Base-by-base conservation (phyloP, 208 protist genomes). In the Leishmania amazonensis region DNA sequence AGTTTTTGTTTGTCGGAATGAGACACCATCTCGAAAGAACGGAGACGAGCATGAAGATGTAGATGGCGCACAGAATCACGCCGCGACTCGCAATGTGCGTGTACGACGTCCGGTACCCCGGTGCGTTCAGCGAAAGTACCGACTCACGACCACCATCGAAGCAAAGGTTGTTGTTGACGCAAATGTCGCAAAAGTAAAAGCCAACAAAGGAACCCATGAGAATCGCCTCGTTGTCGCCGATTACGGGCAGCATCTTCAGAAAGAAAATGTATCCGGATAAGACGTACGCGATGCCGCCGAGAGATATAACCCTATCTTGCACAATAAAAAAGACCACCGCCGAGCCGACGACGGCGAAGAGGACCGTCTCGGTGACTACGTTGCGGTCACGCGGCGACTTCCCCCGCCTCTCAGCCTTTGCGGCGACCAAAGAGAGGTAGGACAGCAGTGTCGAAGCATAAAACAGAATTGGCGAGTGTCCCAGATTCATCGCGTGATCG, bases 401-500 rank as follows among this genome's bases (percentile, higher is more conserved):
- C 0, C 87, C 89, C 45, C 58, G 75, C 65, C 83, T 64, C 77
- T 89, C 83, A 21, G 80, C 83, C 51, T 81, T 83, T 1, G 81
- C 86, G 1, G 89, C 86, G 15, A 94, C 74, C 19, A 95, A 81
- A 40, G 94, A 92, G 17, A 97, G 60, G 71, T 94, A 96, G 1
- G 95, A 95, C 1, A 96, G 83, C 47, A 97, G 60, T 58, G 92
- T 90, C 38, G 95, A 95, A 4, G 95, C 89, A 84, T 96, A 96
- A 58, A 96, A 97, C 60, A 94, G 91, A 76, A 95, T 79, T 2
- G 88, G 88, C 4, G 86, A 91, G 80, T 90, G 83, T 5, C 78
- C 81, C 21, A 88, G 42, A 57, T 83, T 75, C 76, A 95, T 87
- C 4, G 88, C 80, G 64, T 91, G 75, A 74, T 90, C 90, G 6